Conservation (phyloP, 2,329 filamentous ascomycete species). For the Gaeumannomyces sp. region DNA sequence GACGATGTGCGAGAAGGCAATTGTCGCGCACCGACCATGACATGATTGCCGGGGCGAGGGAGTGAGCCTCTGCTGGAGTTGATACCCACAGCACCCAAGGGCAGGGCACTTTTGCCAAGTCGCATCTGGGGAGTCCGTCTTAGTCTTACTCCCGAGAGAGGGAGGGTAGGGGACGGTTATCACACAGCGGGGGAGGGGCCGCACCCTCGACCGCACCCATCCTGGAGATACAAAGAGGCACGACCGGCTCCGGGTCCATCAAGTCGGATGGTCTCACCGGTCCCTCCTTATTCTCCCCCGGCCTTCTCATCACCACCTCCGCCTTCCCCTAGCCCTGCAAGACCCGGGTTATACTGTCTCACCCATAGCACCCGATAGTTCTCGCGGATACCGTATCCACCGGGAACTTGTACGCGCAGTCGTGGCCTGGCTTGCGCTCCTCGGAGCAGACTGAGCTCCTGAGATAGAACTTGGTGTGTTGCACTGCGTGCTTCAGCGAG, state of each 20-base stretch:
- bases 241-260: not conserved
- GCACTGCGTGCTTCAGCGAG: not conserved
- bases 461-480: not conserved
- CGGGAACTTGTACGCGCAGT: not conserved
- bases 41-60: not conserved
- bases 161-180: not conserved
- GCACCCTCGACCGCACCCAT: not conserved
- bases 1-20: not conserved
- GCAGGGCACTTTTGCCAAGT: not conserved
- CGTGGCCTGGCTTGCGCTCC: not conserved
- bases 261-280: not conserved
- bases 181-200: not conserved
- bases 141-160: not conserved
- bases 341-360: not conserved
- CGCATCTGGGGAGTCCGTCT: no score
- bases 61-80: not conserved
- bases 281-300: not conserved
- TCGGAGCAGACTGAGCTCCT: not conserved
- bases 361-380: not conserved
- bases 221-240: not conserved
- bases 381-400: not conserved
- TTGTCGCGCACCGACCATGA: not conserved
- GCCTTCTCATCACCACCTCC: not conserved
- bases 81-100: not conserved
- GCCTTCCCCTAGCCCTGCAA: not conserved